Evolutionary conservation across 176 grass and related monocot species (phyloP), one percentile per base, ranked within the genome.

Genomic region (Otatea glauca): DNA sequence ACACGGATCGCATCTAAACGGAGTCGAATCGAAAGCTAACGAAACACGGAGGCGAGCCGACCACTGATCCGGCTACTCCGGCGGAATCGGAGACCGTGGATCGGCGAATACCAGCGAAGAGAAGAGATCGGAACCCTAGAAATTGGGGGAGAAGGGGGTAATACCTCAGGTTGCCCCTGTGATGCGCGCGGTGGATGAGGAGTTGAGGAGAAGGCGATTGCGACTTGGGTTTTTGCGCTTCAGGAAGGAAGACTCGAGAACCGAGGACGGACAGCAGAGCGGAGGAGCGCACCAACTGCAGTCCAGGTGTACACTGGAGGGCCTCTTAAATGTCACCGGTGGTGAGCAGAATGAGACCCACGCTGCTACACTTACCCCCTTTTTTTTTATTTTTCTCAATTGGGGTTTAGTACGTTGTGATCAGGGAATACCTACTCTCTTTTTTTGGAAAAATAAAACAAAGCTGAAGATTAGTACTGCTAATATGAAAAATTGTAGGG

Each of bases 141-240:
- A 24, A 0, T 0, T 1, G 5, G 0, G n/a, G 4, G 56, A 6
- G 0, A 3, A 41, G 18, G 11, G 6, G 58, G 29, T 1, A 29
- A 29, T 24, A 95, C 93, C 93, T 95, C 93, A 89, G 93, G 93
- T 59, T 34, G 70, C 90, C 93, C 90, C 83, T 50, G 59, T 0
- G 47, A 55, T 58, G 11, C 18, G n/a, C 5, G 51, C 78, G 18
- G 5, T 11, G 73, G 68, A 42, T 64, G 49, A 21, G 14, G 29
- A 75, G 53, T 1, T 3, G 18, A 10, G 34, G 77, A 63, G 6
- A 61, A 77, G 75, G 79, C 11, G 61, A 62, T 78, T 48, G 6
- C n/a, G 62, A 7, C 4, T 75, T 82, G 51, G 79, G 79, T 42
- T 56, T 70, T 9, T 20, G 41, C 23, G 27, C 17, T 1, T 38